A percentile compares a stretch with the other conserved stretches of the same genome.
Evolutionary conservation across 2,329 filamentous ascomycete genomes (phyloP).

Genomic region (Claviceps capensis): DNA sequence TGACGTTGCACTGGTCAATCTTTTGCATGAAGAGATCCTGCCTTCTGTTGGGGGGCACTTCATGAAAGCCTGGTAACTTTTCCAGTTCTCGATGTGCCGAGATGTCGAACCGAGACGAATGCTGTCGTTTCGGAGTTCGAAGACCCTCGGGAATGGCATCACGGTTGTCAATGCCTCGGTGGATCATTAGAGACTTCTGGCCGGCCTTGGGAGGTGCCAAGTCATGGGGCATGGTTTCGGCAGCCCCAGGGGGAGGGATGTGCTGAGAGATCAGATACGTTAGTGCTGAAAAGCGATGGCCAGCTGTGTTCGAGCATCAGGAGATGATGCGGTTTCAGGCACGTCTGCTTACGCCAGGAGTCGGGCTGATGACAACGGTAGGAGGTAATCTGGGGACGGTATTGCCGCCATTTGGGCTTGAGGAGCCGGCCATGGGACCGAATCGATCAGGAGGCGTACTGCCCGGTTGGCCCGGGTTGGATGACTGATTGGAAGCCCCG

Average conservation of each 20-base stretch:
- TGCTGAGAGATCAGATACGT: conserved; percentile 37
- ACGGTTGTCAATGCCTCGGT: conserved; percentile 78
- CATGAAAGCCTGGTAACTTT: conserved; percentile 94
- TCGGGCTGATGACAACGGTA: conserved; percentile 89
- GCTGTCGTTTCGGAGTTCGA: conserved; percentile 87
- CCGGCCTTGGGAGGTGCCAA: conserved; percentile 86
- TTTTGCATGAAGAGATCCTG: conserved; percentile 99
- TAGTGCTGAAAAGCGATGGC: not conserved
- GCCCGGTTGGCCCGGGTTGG: conserved; percentile 23
- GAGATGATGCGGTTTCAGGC: not conserved
- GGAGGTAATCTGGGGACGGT: conserved; percentile 45
- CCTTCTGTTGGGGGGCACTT: conserved; percentile 85
- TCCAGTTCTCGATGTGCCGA: conserved; percentile 93
- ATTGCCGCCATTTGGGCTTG: conserved; percentile 23
- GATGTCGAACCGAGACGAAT: conserved; percentile 95
- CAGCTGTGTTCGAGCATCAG: not conserved
- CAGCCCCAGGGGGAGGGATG: conserved; percentile 78
- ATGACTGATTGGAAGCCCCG: conserved; percentile 25
- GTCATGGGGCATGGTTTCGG: conserved; percentile 97
- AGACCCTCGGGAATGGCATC: conserved; percentile 85
- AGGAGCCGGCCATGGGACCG: conserved; percentile 19
- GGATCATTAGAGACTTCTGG: conserved; percentile 75
- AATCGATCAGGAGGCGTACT: conserved; percentile 27
- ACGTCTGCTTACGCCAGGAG: conserved; percentile 58
- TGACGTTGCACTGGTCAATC: conserved; percentile 99